A percentile compares a stretch with the other conserved stretches of the same genome.
Conservation (phyloP, 306 rosid genomes). For the Rosa chinensis region DNA sequence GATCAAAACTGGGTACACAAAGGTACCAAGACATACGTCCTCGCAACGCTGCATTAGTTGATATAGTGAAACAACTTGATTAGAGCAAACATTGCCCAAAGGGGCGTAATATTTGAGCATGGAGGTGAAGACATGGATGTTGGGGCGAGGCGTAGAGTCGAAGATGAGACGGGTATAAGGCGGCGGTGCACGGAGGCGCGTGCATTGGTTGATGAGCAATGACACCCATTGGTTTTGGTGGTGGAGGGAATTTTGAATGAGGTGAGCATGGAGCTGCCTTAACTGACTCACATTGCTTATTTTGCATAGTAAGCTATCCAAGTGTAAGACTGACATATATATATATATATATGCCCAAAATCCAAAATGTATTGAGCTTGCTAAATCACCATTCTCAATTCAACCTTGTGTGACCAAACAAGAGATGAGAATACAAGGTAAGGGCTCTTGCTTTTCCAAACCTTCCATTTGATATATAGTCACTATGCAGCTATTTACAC, state of each 20-base stretch:
- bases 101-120: conserved; percentile 57
- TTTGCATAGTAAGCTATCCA: conserved; percentile 23
- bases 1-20: conserved; percentile 49
- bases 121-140: conserved; percentile 39
- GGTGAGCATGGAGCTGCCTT: conserved; percentile 54
- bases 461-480: too few species aligned
- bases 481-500: too few species aligned
- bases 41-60: conserved; percentile 29
- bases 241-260: conserved; percentile 45
- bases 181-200: conserved; percentile 52
- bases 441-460: too few species aligned
- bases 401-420: too few species aligned
- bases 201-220: conserved; percentile 51
- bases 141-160: conserved; percentile 33
- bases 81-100: conserved; percentile 17
- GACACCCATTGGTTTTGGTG: conserved; percentile 47
- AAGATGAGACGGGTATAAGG: conserved; percentile 48
- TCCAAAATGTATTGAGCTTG: background rate
- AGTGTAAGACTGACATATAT: background rate
- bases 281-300: conserved; percentile 30
- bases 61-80: conserved; percentile 38
- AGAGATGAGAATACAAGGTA: too few species aligned
- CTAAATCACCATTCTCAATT: background rate
- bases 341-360: background rate
- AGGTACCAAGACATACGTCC: conserved; percentile 28